Evolutionary conservation across 176 grass and related monocot species (phyloP).

Genomic region (Eleusine indica): DNA sequence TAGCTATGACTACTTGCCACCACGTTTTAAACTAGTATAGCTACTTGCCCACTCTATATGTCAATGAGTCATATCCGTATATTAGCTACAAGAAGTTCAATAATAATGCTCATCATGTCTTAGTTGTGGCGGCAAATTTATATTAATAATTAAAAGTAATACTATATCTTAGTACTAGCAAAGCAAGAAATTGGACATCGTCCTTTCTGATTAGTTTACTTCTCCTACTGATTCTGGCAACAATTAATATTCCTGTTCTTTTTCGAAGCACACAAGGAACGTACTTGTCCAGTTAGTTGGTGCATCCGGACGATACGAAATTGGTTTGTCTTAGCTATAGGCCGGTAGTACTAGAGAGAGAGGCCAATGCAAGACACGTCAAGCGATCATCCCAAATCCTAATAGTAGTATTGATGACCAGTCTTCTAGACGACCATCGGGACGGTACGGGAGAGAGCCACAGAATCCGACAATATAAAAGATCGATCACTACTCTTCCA

Average conservation of each 20-base stretch:
- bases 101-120: background rate
- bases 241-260: background rate
- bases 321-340: background rate
- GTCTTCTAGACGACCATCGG: background rate
- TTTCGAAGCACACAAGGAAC: slow-evolving; percentile 12
- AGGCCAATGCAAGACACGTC: background rate
- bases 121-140: background rate
- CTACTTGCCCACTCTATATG: background rate
- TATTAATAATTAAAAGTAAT: background rate
- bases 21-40: slow-evolving; percentile 1
- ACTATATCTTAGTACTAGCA: too few species aligned
- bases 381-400: background rate
- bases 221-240: slow-evolving; percentile 16
- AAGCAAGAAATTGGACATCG: background rate
- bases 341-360: background rate
- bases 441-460: background rate
- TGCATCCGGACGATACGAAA: slow-evolving; percentile 15
- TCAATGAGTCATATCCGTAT: background rate
- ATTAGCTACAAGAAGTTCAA: background rate
- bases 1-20: background rate
- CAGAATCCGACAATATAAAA: background rate
- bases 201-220: slow-evolving; percentile 4
- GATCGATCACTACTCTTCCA: background rate
- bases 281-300: background rate
- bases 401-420: background rate